A percentile compares a stretch with the other conserved stretches of the same genome.
Evolutionary conservation across 1,284 basidiomycete genomes (phyloP).

Genomic region (Caloboletus firmus): DNA sequence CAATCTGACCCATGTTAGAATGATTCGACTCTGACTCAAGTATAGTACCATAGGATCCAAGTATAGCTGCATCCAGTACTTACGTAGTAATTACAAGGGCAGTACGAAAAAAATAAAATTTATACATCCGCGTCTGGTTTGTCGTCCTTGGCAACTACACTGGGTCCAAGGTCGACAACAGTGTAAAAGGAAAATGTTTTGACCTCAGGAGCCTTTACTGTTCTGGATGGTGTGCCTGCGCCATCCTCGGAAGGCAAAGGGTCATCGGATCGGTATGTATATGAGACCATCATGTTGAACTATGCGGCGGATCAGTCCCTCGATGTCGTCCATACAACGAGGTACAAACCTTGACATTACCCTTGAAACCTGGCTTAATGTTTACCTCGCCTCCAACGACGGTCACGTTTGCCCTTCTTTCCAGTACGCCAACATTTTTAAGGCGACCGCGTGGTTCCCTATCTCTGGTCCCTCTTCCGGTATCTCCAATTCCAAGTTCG

Average conservation of each 20-base stretch:
- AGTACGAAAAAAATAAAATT: neutral
- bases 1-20: no score
- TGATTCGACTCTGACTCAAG: neutral
- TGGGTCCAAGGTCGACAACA: conserved; percentile 72
- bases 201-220: conserved; percentile 56
- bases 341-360: conserved; percentile 66
- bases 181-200: conserved; percentile 89
- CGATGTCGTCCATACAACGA: neutral
- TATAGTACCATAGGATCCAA: no score
- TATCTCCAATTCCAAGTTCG: conserved; percentile 46
- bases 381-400: conserved; percentile 82
- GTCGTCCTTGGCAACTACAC: conserved; percentile 63
- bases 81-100: neutral
- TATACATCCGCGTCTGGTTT: conserved; percentile 32
- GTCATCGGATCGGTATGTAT: conserved; percentile 90
- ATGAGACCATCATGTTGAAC: conserved; percentile 92
- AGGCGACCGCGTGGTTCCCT: conserved; percentile 51
- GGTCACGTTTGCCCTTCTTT: conserved; percentile 84
- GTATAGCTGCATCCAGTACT: neutral
- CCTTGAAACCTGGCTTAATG: conserved; percentile 71
- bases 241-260: conserved; percentile 62
- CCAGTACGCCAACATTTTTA: conserved; percentile 76
- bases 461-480: conserved; percentile 36
- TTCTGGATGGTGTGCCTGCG: conserved; percentile 47
- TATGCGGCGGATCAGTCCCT: conserved; percentile 34